Conservation (phyloP, 148 eudicot species). For the Beta vulgaris region DNA sequence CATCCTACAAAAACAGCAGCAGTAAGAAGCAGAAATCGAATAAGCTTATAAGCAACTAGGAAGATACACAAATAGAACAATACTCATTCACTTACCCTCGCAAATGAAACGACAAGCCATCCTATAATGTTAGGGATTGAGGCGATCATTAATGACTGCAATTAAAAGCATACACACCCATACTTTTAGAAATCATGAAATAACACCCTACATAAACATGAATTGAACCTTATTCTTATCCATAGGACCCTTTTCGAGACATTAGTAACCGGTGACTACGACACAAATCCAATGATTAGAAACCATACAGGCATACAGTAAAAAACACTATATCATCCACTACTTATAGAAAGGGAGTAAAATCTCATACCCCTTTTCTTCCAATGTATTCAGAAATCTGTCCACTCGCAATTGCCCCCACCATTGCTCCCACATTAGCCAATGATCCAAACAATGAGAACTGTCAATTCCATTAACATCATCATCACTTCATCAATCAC, state of each 20-base stretch:
- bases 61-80: not conserved
- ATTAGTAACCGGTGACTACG: not conserved
- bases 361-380: slow-evolving; percentile 66
- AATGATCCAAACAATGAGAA: slow-evolving; percentile 86
- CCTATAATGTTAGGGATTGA: slow-evolving; percentile 61
- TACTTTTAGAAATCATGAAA: not conserved
- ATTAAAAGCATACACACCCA: slow-evolving; percentile 7
- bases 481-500: not conserved
- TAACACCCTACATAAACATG: not conserved
- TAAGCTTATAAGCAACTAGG: not conserved
- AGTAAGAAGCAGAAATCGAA: slow-evolving; percentile 5
- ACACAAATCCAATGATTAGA: not conserved
- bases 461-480: slow-evolving; percentile 34
- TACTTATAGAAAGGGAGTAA: not conserved
- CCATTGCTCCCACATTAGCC: slow-evolving; percentile 93
- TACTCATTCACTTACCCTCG: slow-evolving; percentile 42
- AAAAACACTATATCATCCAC: not conserved
- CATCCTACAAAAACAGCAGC: slow-evolving; percentile 40
- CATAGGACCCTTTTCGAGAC: not conserved
- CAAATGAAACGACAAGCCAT: slow-evolving; percentile 56
- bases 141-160: slow-evolving; percentile 64
- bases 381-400: slow-evolving; percentile 84
- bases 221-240: not conserved
- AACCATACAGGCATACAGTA: not conserved
- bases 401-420: slow-evolving; percentile 90